These are phyloP conservation scores for Microbotryum scabiosae DNA, from an alignment of 1,284 basidiomycete genomes.

Conservation along the genomic window DNA sequence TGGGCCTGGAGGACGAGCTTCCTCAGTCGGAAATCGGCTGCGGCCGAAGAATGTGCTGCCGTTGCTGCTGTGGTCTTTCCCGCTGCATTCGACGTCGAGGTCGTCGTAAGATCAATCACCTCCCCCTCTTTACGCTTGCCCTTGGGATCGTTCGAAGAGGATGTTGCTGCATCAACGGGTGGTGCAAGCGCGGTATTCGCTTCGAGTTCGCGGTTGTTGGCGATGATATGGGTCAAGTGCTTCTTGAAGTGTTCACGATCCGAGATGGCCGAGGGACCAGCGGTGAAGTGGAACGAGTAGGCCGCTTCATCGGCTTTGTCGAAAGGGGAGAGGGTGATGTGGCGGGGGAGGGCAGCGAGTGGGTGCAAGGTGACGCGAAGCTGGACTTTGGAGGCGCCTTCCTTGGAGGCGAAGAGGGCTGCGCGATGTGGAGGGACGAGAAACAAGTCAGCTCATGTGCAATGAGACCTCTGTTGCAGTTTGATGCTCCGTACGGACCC, in stretches of 20 bases:
- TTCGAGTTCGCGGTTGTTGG: slow-evolving; percentile 47
- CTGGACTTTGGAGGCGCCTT: slow-evolving; percentile 62
- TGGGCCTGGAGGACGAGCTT: slow-evolving; percentile 70
- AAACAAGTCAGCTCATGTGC: not conserved
- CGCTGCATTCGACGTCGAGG: slow-evolving; percentile 45
- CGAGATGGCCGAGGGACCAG: slow-evolving; percentile 50
- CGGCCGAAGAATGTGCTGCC: slow-evolving; percentile 46
- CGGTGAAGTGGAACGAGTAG: slow-evolving; percentile 65
- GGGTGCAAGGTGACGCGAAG: slow-evolving; percentile 52
- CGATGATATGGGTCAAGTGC: slow-evolving; percentile 62
- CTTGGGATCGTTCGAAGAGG: not conserved
- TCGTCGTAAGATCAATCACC: not conserved
- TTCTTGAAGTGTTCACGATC: slow-evolving; percentile 70
- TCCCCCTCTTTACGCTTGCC: slow-evolving; percentile 37
- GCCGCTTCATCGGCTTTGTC: slow-evolving; percentile 61
- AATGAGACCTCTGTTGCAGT: not conserved
- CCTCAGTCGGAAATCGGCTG: slow-evolving; percentile 45
- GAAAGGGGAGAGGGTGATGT: slow-evolving; percentile 38
- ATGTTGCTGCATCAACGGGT: slow-evolving; percentile 30
- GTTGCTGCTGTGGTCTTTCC: slow-evolving; percentile 47
- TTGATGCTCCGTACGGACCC: slow-evolving; percentile 47
- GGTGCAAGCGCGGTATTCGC: slow-evolving; percentile 11
- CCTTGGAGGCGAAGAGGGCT: slow-evolving; percentile 75
- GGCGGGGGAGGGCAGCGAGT: not conserved
- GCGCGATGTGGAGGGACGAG: not conserved